Evolutionary conservation across 805 yeast genomes (phyloP).

Genomic region (Spathaspora sp.): DNA sequence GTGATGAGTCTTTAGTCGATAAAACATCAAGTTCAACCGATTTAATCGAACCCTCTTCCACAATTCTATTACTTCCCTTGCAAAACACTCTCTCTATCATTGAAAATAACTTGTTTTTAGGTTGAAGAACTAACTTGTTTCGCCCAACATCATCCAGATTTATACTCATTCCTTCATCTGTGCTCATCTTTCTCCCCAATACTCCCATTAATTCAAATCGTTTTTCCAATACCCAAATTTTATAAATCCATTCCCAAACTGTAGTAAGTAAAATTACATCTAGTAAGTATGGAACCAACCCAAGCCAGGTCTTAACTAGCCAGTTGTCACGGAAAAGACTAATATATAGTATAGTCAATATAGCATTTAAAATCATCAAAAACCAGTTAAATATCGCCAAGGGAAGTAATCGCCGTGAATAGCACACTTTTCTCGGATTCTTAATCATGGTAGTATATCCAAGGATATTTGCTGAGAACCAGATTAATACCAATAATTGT

Average conservation of each 20-base stretch:
- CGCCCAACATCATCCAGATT: conserved; percentile 5
- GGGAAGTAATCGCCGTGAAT: conserved; percentile 43
- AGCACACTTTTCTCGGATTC: conserved; percentile 38
- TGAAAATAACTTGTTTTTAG: not conserved
- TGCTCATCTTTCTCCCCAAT: conserved; percentile 55
- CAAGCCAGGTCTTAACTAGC: conserved; percentile 49
- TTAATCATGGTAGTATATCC: conserved; percentile 37
- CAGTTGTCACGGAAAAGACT: conserved; percentile 26
- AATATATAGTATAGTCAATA: conserved; percentile 21
- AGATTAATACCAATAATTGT: conserved; percentile 22
- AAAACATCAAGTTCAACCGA: not conserved
- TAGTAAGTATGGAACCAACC: conserved; percentile 39
- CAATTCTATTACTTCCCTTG: conserved; percentile 1
- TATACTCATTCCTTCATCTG: conserved; percentile 33
- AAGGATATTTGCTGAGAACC: conserved; percentile 32
- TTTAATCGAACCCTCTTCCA: conserved; percentile 5
- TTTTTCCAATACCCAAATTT: conserved; percentile 48
- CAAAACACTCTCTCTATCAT: conserved; percentile 1
- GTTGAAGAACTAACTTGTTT: conserved; percentile 3
- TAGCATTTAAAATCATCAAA: conserved; percentile 35
- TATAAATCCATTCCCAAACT: conserved; percentile 66
- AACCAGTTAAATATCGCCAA: conserved; percentile 44
- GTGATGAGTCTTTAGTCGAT: not conserved
- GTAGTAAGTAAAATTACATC: conserved; percentile 49
- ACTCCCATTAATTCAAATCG: conserved; percentile 52